Percentiles rank a stretch among this genome's conserved stretches.
phyloP scores from a whole-genome alignment of 768 basidiomycete species.

The Mycena haematopus region DNA sequence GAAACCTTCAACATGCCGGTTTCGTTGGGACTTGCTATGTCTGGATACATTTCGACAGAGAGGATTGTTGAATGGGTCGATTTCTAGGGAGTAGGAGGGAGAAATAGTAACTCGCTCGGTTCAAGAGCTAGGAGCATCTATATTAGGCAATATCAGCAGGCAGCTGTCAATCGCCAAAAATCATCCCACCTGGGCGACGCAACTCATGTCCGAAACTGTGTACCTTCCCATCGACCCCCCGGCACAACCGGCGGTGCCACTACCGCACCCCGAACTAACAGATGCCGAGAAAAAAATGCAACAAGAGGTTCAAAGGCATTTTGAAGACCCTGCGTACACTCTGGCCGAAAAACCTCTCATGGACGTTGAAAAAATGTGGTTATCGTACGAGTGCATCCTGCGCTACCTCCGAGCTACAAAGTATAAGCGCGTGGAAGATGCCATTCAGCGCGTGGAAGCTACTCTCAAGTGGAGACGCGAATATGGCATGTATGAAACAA shows the following conservation, averaged over 20 bases:
- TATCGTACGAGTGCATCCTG: constrained; percentile 78
- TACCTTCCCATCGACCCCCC: constrained; percentile 43
- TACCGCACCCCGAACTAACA: constrained; percentile 46
- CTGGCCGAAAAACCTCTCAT: constrained; percentile 54
- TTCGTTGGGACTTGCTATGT: constrained; percentile 64
- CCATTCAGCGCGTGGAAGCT: constrained; percentile 70
- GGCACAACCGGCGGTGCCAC: constrained; percentile 34
- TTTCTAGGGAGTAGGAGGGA: background rate
- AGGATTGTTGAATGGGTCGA: background rate
- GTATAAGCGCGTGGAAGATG: constrained; percentile 63
- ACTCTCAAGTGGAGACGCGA: constrained; percentile 85
- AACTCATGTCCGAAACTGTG: constrained; percentile 37
- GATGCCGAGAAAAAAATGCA: constrained; percentile 56
- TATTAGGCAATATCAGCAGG: background rate
- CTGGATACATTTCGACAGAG: constrained; percentile 64
- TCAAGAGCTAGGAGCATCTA: background rate
- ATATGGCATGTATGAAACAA: constrained; percentile 69
- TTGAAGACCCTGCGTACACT: constrained; percentile 58
- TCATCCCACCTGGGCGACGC: constrained; percentile 18
- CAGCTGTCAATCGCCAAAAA: background rate
- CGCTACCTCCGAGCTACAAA: constrained; percentile 83
- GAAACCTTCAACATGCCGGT: constrained; percentile 73
- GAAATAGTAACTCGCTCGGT: background rate
- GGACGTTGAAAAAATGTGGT: constrained; percentile 81
- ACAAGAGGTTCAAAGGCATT: constrained; percentile 64